Evolutionary conservation across 1,284 basidiomycete species (phyloP), one percentile per base, ranked within the genome.

Genomic region (Ustilago shanxiensis): DNA sequence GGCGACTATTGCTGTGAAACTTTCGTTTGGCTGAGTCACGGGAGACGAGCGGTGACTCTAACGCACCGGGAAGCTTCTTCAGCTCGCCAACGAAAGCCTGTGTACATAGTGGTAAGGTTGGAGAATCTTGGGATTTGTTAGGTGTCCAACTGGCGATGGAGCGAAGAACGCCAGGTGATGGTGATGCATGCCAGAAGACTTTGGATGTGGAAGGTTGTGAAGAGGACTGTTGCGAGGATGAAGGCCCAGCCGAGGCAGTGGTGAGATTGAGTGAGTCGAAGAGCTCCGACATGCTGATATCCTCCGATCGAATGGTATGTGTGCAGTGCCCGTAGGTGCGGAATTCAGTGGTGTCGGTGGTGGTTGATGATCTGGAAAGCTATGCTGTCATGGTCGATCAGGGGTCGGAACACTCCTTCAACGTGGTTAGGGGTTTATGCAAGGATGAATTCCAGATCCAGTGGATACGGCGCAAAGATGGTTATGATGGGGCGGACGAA

Each of bases 121-220:
- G 75, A 3, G 75, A 77, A 2, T 74, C 71, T 29, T 70, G 75
- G n/a, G 64, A 62, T 44, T 67, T 67, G 54, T 28, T 66, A 1
- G 75, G 66, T 14, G 70, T 69, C 63, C 75, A 67, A 31, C 53
- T 66, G 58, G 51, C 45, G 7, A 72, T 52, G 1, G 69, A 66
- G 20, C 66, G 62, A 16, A 77, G 70, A 2, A 77, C 53, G 16
- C 67, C 61, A 1, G 75, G 75, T 3, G 75, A 77, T 16, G 75
- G 75, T 3, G 75, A 77, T 20, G 71, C 65, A 20, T 77, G 75
- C 75, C 75, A 77, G 55, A 74, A 77, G 13, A 77, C 75, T 59
- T 73, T 73, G 2, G 71, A 74, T 4, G 64, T 68, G 14, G 71
- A 71, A 26, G 75, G 75, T 44, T 77, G 75, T 2, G 75, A 77